Percentiles rank a stretch among this genome's conserved stretches.
Evolutionary conservation across 1,284 basidiomycete genomes (phyloP).

Genomic region (Trichosporon faecale): DNA sequence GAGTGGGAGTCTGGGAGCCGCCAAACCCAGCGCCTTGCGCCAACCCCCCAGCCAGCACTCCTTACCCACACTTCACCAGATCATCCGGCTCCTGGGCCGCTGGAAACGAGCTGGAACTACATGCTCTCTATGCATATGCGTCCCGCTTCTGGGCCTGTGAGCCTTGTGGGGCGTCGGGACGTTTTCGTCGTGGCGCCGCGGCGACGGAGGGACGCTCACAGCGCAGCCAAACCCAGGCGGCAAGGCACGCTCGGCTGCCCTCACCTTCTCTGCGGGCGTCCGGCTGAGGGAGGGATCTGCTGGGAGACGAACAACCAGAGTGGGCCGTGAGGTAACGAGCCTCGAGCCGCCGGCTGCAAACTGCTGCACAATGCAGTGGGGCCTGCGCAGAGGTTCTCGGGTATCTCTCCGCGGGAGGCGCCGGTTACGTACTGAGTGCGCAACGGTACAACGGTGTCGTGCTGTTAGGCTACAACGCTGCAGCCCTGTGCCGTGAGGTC

Average conservation of each 20-base stretch:
- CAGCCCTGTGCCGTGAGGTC: too few relatives aligned
- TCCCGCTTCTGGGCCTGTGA: not conserved
- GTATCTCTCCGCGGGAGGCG: not conserved
- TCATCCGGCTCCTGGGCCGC: not conserved
- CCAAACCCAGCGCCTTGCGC: not conserved
- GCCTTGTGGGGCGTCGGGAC: not conserved
- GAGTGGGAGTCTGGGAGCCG: slow-evolving; percentile 2
- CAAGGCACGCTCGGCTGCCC: not conserved
- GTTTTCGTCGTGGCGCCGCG: not conserved
- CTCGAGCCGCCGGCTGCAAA: not conserved
- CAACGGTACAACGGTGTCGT: not conserved
- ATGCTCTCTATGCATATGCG: slow-evolving; percentile 4
- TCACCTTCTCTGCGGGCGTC: not conserved
- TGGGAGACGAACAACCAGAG: not conserved
- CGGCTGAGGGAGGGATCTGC: not conserved
- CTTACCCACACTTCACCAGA: not conserved
- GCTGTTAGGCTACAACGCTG: too few relatives aligned
- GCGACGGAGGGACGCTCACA: too few relatives aligned
- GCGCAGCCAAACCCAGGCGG: too few relatives aligned
- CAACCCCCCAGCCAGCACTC: not conserved
- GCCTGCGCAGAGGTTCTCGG: not conserved
- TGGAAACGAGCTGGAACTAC: not conserved
- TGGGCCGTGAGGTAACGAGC: not conserved
- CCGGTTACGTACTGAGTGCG: not conserved
- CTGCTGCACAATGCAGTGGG: too few relatives aligned